Conservation (phyloP, 768 basidiomycete species). For the Leccinellum rugosiceps region DNA sequence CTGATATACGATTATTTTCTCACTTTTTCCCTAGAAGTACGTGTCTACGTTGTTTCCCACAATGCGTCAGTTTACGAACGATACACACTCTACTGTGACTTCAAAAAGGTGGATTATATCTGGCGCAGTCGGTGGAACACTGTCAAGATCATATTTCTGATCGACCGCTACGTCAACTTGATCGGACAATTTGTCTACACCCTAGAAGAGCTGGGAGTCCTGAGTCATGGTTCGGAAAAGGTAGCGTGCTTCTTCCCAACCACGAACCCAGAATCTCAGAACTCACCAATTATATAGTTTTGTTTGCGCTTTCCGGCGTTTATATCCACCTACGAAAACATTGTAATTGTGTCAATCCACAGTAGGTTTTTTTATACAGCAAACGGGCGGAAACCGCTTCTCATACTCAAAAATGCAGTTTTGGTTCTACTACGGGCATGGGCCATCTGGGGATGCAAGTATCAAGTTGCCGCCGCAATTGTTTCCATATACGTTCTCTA, state of each 20-base stretch:
- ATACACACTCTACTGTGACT: not conserved
- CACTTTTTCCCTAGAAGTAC: slow-evolving; percentile 16
- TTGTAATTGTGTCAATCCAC: not conserved
- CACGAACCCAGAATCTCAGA: not conserved
- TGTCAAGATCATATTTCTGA: slow-evolving; percentile 12
- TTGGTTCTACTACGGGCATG: not conserved
- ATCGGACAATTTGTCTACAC: slow-evolving; percentile 4
- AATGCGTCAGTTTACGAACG: not conserved
- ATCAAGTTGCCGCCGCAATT: not conserved
- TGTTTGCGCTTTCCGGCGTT: not conserved
- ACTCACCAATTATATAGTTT: not conserved
- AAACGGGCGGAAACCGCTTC: not conserved
- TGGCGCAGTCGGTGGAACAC: slow-evolving; percentile 11
- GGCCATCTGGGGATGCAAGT: not conserved
- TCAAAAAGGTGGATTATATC: slow-evolving; percentile 6
- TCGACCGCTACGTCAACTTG: slow-evolving; percentile 18
- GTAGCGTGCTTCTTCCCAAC: not conserved
- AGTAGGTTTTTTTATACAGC: not conserved
- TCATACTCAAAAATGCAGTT: not conserved
- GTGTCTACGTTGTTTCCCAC: not conserved
- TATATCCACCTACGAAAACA: not conserved
- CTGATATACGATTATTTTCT: slow-evolving; percentile 17
- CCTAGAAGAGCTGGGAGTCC: slow-evolving; percentile 13
- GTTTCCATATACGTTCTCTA: not conserved
- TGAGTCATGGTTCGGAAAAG: slow-evolving; percentile 8